These are phyloP conservation scores for Mycena leptocephala DNA, from an alignment of 768 basidiomycete genomes.

Conservation along the genomic window DNA sequence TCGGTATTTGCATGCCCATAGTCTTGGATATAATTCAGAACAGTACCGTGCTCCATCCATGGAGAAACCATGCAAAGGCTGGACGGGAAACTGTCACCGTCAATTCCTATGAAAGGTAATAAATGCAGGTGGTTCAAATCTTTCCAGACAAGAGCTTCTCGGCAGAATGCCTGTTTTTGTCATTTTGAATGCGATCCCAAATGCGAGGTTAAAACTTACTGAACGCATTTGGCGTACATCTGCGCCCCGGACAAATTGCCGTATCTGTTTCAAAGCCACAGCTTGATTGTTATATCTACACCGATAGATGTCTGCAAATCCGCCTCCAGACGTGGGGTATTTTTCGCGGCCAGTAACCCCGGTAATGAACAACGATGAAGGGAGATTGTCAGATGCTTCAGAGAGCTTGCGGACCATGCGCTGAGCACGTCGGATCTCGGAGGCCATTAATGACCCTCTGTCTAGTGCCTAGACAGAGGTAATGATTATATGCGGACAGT, in stretches of 20 bases:
- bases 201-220: conserved; percentile 3
- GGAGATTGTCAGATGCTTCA: conserved; percentile 27
- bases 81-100: conserved; percentile 38
- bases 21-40: conserved; percentile 36
- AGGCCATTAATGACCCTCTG: background rate
- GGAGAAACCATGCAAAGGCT: conserved; percentile 47
- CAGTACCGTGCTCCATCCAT: conserved; percentile 46
- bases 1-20: conserved; percentile 37
- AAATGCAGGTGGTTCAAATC: conserved; percentile 42
- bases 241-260: conserved; percentile 27
- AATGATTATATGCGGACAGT: background rate
- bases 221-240: conserved; percentile 25
- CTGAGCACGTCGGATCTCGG: background rate
- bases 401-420: conserved; percentile 30
- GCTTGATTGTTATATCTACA: conserved; percentile 31
- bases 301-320: conserved; percentile 45
- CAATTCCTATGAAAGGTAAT: conserved; percentile 43
- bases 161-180: conserved; percentile 28
- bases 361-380: conserved; percentile 28
- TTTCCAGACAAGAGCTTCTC: conserved; percentile 48
- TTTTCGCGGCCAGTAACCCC: conserved; percentile 14
- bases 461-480: background rate
- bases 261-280: conserved; percentile 43
- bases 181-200: too few species aligned
- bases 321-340: conserved; percentile 33